A percentile compares a stretch with the other conserved stretches of the same genome.
Conservation (phyloP, 2,329 filamentous ascomycete species). For the Calonectria hawksworthii region DNA sequence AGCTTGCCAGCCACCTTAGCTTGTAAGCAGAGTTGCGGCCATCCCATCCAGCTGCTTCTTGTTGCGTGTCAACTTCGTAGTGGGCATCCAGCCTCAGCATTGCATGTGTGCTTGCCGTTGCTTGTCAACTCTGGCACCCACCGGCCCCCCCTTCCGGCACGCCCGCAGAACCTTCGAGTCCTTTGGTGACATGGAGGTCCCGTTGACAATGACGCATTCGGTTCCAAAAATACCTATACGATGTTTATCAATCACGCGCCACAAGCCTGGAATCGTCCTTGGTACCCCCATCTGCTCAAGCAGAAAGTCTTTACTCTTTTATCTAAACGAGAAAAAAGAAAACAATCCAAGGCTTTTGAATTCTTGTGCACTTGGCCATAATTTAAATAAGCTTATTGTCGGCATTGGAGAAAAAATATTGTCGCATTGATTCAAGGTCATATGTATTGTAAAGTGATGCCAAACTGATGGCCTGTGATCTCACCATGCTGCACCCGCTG, state of each 20-base stretch:
- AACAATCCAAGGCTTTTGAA: not conserved
- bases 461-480: not conserved
- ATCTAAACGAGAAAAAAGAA: not conserved
- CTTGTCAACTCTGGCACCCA: conserved; percentile 8
- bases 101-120: not conserved
- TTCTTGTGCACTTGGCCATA: not conserved
- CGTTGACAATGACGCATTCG: not conserved
- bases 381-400: not conserved
- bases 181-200: not conserved
- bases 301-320: not conserved
- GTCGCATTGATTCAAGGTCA: not conserved
- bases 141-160: not conserved
- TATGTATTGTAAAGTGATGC: not conserved
- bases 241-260: not conserved
- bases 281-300: not conserved
- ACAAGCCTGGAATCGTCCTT: not conserved
- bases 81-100: conserved; percentile 7
- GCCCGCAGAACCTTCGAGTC: not conserved
- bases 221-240: not conserved
- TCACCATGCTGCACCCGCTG: not conserved
- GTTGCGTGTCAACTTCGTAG: conserved; percentile 22
- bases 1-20: not conserved
- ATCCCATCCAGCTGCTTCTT: not conserved
- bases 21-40: not conserved
- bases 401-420: not conserved